These are phyloP conservation scores for Populus hybrid DNA, from an alignment of 441 rosid species.

Conservation along the genomic window DNA sequence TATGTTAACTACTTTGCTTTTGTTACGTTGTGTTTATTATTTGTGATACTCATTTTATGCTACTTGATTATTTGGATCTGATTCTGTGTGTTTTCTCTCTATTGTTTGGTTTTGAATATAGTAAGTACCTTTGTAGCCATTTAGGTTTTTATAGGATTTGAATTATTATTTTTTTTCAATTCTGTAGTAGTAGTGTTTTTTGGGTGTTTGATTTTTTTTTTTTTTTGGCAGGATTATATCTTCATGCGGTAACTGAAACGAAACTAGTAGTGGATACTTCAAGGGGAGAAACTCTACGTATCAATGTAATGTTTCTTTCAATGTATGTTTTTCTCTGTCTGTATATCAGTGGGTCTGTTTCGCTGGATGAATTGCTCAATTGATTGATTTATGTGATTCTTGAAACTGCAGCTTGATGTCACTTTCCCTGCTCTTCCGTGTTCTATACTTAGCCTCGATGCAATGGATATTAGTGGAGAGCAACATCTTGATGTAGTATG, in stretches of 20 bases:
- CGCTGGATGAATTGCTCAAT: not conserved
- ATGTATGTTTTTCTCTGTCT: not conserved
- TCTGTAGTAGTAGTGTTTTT: no score
- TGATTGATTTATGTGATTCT: constrained; percentile 17
- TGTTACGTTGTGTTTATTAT: not conserved
- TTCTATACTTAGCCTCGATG: constrained; percentile 89
- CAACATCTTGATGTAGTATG: constrained; percentile 92
- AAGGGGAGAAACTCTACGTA: constrained; percentile 81
- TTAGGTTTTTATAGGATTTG: not conserved
- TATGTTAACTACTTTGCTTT: constrained; percentile 26
- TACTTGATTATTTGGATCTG: no score
- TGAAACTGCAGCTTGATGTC: constrained; percentile 74
- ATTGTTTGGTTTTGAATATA: not conserved
- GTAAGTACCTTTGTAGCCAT: not conserved
- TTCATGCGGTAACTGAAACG: constrained; percentile 78
- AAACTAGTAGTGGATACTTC: constrained; percentile 93
- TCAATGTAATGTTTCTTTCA: constrained; percentile 55
- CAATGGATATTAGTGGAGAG: constrained; percentile 96
- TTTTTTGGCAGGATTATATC: constrained; percentile 57
- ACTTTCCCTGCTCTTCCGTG: constrained; percentile 93
- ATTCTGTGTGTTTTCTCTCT: no score
- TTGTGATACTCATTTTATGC: no score
- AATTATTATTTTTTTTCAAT: no score
- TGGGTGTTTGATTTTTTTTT: no score
- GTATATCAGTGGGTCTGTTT: not conserved